These are phyloP conservation scores for Pulicaria dysenterica DNA, from an alignment of 129 eudicot species.

Conservation along the genomic window DNA sequence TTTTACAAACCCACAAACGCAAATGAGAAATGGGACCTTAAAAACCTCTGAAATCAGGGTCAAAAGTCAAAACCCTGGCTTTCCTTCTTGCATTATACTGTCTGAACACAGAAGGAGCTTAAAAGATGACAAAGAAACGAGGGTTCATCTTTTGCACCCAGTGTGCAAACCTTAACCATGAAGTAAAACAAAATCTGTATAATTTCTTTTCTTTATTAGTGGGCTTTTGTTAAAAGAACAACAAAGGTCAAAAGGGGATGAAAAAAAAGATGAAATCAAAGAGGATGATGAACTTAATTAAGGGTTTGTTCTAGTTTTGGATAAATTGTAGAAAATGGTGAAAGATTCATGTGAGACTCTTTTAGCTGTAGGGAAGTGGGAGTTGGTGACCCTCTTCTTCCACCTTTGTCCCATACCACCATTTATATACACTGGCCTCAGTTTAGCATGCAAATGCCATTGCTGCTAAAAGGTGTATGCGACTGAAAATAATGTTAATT, in stretches of 20 bases:
- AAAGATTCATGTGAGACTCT: slow-evolving; percentile 13
- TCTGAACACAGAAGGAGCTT: slow-evolving; percentile 26
- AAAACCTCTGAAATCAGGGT: slow-evolving; percentile 33
- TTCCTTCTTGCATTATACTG: slow-evolving; percentile 39
- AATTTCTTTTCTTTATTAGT: slow-evolving; percentile 25
- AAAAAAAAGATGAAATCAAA: slow-evolving; percentile 17
- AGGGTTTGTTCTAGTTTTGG: slow-evolving; percentile 18
- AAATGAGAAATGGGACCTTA: slow-evolving; percentile 46
- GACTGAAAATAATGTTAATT: slow-evolving; percentile 3
- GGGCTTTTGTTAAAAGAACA: slow-evolving; percentile 22
- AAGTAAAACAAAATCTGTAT: slow-evolving; percentile 32
- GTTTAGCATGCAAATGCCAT: slow-evolving; percentile 33
- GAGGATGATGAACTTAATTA: slow-evolving; percentile 16
- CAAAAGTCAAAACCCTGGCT: slow-evolving; percentile 38
- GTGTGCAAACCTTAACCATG: slow-evolving; percentile 17
- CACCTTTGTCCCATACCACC: slow-evolving; percentile 46
- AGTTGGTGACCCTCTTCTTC: slow-evolving; percentile 65
- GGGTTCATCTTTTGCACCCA: slow-evolving; percentile 23
- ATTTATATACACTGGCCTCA: slow-evolving; percentile 37
- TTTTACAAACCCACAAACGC: slow-evolving; percentile 35
- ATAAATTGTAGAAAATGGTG: neutral
- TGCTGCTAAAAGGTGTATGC: slow-evolving; percentile 31
- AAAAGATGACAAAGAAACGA: slow-evolving; percentile 18
- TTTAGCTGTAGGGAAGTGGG: slow-evolving; percentile 61
- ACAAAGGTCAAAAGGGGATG: slow-evolving; percentile 33